Conservation (phyloP, 345 rosid genomes). For the Dovyalis caffra region DNA sequence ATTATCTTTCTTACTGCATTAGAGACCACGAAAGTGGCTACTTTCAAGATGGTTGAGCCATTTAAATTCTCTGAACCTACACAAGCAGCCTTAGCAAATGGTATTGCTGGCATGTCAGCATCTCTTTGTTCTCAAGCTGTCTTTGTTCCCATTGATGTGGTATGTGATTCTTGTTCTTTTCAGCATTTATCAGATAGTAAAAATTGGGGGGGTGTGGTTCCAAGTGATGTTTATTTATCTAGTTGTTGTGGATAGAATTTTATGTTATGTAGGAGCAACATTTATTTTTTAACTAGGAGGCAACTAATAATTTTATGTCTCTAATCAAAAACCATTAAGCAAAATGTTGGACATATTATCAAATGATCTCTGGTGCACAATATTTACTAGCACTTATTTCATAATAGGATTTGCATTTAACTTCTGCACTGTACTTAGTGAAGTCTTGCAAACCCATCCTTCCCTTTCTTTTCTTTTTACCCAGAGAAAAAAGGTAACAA, state of each 20-base stretch:
- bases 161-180: slow-evolving; percentile 32
- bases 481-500: not conserved
- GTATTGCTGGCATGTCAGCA: slow-evolving; percentile 89
- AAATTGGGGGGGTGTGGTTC: not conserved
- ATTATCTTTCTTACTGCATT: slow-evolving; percentile 81
- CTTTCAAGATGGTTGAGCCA: slow-evolving; percentile 54
- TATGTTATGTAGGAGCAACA: not conserved
- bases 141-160: slow-evolving; percentile 95
- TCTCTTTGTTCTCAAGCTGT: slow-evolving; percentile 83
- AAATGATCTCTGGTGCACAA: not conserved
- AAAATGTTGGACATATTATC: not conserved
- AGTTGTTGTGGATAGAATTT: not conserved
- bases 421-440: not conserved
- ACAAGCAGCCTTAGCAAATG: slow-evolving; percentile 92
- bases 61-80: slow-evolving; percentile 57
- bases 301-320: not conserved
- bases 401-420: not conserved
- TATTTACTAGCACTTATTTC: not conserved
- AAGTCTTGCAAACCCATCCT: not conserved
- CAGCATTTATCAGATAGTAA: not conserved
- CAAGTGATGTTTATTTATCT: not conserved
- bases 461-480: not conserved
- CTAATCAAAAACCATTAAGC: not conserved
- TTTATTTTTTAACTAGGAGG: not conserved
- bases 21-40: slow-evolving; percentile 82